Base-by-base conservation (phyloP, 1,284 basidiomycete genomes). In the Tilletiopsis washingtonensis region DNA sequence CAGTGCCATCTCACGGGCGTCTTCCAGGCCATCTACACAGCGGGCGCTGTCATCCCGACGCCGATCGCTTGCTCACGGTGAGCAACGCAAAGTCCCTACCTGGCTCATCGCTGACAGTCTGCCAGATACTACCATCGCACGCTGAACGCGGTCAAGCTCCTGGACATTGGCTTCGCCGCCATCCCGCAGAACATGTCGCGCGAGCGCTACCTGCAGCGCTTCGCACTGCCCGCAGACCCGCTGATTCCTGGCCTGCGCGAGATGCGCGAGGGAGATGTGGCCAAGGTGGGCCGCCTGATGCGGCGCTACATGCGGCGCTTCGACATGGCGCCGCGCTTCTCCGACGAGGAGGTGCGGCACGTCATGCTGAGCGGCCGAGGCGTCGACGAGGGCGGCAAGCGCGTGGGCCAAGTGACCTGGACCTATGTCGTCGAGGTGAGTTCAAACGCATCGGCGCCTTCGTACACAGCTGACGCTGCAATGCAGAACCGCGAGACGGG, bases 21-120 rank as follows among this genome's bases (percentile, higher is more conserved):
- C 45, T 98, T 96, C 78, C 94, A 99, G 75, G 94, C 94, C 3
- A 88, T 98, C 50, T 98, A 98, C 74, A 99, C 94, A 0, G 91
- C 59, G 4, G 70, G 70, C 2, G 48, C 51, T 0, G 70, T 71
- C 0, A 49, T 73, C 3, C 70, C 70, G 1, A 73, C 70, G 5
- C 70, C 70, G 4, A 55, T 70, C 2, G 24, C 40, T 40, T 42
- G 37, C 29, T 34, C 29, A 34, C 9, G 29, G 29, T 34, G 29
- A 34, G 29, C n/a, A 34, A n/a, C 29, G n/a, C n/a, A 9, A 9
- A 9, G 29, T n/a, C 9, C 29, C n/a, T n/a, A n/a, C 29, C 9
- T n/a, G 9, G 29, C 9, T 9, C 29, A n/a, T 34, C 29, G n/a
- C n/a, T n/a, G n/a, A n/a, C n/a, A 40, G 49, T 64, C 27, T 49